Base-by-base conservation (phyloP, 2,329 filamentous ascomycete genomes). In the Metarhizium rileyi region DNA sequence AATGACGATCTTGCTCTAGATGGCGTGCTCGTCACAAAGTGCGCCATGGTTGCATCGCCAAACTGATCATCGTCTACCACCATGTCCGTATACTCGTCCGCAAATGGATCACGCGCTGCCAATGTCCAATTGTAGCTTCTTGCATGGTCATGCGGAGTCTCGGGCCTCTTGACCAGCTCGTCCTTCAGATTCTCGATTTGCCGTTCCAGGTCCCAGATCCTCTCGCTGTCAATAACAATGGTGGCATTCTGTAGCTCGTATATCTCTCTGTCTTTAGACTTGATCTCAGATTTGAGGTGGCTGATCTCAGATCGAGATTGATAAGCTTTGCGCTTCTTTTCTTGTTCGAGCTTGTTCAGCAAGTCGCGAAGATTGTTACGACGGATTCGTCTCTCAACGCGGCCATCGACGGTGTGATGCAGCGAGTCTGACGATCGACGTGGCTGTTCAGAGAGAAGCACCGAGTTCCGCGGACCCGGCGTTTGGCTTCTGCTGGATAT, bases 281-380 rank as follows among this genome's bases (percentile, higher is more conserved):
- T 70, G 7, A 84, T 59, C 46, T 80, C 71, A 0, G 61, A 59
- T 38, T 63, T 71, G 9, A 84, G 69, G 8, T 65, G 64, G 7
- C 70, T 66, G 2, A 83, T 63, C 58, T 83, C 76, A 0, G 63
- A 66, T 41, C 66, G 66, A 9, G 70, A 63, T 27, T 69, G 61
- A 47, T 61, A 63, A 0, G 64, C 63, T 40, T 66, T 64, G 16
- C 62, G 65, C 41, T 64, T 69, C 58, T 73, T 76, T 50, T 76
- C 73, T 7, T 65, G 64, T 7, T 72, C 65, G 48, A 80, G 73
- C 12, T 63, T 61, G 58, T 80, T 77, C 64, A 81, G 74, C 63
- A 82, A 75, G 53, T 79, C 78, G 54, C 77, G 80, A 5, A 82
- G 59, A 3, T 76, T 71, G 54, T 76, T 77, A 46, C 80, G 73